Conservation (phyloP, 106 monocot genomes). For the Dendrobium huoshanense region DNA sequence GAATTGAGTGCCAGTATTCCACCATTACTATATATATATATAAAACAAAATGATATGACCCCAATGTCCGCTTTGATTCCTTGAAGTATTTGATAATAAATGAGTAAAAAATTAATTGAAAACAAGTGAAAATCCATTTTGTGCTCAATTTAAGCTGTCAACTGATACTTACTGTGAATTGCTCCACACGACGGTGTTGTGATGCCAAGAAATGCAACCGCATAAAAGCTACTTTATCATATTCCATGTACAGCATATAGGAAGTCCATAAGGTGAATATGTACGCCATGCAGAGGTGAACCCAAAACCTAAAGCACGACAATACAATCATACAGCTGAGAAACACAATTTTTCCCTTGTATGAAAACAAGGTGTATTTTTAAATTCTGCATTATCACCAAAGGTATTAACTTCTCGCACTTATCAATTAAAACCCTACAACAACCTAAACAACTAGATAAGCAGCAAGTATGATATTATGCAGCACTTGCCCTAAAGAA, state of each 20-base stretch:
- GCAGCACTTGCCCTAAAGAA: background rate
- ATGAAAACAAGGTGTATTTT: background rate
- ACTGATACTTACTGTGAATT: constrained; percentile 67
- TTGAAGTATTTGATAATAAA: background rate
- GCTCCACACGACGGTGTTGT: constrained; percentile 73
- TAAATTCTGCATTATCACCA: background rate
- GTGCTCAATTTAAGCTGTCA: background rate
- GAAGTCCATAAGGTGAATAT: constrained; percentile 81
- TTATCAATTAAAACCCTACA: constrained; percentile 6
- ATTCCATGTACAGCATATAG: constrained; percentile 79
- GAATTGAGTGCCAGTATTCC: background rate
- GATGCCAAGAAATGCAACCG: constrained; percentile 86
- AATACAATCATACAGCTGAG: constrained; percentile 4
- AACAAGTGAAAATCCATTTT: background rate
- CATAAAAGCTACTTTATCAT: constrained; percentile 75
- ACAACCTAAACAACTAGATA: background rate
- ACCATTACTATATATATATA: background rate
- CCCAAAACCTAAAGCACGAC: constrained; percentile 68
- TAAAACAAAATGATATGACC: background rate
- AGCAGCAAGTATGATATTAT: background rate
- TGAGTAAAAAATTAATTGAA: background rate
- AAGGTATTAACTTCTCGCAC: background rate
- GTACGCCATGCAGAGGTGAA: constrained; percentile 80
- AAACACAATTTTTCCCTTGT: background rate
- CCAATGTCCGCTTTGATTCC: background rate